Base-by-base conservation (phyloP, 75 land plant genomes). In the Pinus taeda region DNA sequence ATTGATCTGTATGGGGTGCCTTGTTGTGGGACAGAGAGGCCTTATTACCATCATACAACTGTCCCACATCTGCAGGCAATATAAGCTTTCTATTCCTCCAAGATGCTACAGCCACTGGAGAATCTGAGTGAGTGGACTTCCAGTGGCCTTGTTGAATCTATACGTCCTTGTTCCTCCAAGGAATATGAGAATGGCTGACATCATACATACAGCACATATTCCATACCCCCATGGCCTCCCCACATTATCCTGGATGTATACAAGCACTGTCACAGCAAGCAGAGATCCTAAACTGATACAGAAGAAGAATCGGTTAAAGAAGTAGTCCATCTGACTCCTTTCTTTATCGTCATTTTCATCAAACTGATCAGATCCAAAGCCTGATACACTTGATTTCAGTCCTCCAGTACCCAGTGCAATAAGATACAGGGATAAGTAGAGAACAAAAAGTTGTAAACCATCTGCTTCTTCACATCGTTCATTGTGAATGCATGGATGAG, bases 271-370 rank as follows among this genome's bases (percentile, higher is more conserved):
- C 57, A 95, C 95, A 4, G 96, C 90, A 3, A 77, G 29, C 4
- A 95, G 88, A n/a, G 98, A 89, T 29, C 98, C 98, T 49, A 95
- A 80, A 72, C 86, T 91, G 37, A 95, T 91, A 82, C 88, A 86
- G 89, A 95, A 95, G 85, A 89, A 95, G 85, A 90, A 95, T 93
- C 98, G 93, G 82, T 83, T 89, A 85, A 95, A 95, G 91, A 95
- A 95, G 56, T 73, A 85, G 57, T 79, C 62, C 95, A 95, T 93
- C 76, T 93, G 81, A 26, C 12, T 74, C 81, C 77, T 88, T 76
- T 95, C 98, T 57, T 76, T 64, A 49, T 56, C 45, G 71, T 86
- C 79, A 29, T 77, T 61, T 56, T 93, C 95, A 65, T 95, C 93
- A 77, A 95, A 95, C 60, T 95, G 98, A 82, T 95, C 98, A 0